Evolutionary conservation across 2,329 filamentous ascomycete genomes (phyloP).

Genomic region (Pseudogymnoascus destructans): DNA sequence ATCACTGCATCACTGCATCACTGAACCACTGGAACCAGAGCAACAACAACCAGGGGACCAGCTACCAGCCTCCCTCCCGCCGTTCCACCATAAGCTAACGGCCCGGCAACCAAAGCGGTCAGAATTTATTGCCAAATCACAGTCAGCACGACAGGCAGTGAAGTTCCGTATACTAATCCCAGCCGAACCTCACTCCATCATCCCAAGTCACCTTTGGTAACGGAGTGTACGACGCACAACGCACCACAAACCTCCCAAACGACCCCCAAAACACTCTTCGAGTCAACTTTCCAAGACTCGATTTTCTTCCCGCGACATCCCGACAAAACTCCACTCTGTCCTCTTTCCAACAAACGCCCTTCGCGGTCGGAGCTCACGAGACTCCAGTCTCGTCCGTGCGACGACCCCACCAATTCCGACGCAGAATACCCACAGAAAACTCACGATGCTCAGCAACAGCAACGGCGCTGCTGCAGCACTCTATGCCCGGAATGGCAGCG

Average conservation of each 20-base stretch:
- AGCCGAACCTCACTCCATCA: slow-evolving; percentile 6
- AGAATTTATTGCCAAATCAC: slow-evolving; percentile 7
- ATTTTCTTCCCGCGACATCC: not conserved
- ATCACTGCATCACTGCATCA: not conserved
- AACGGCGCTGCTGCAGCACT: slow-evolving; percentile 11
- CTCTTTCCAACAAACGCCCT: not conserved
- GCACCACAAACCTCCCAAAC: slow-evolving; percentile 1
- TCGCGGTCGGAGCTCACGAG: slow-evolving; percentile 6
- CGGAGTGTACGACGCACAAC: not conserved
- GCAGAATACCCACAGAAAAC: slow-evolving; percentile 5
- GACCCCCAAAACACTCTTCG: not conserved
- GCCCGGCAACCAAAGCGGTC: slow-evolving; percentile 3
- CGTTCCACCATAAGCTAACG: slow-evolving; percentile 5
- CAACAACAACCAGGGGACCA: not conserved
- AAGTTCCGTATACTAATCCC: slow-evolving; percentile 8
- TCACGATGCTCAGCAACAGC: slow-evolving; percentile 13
- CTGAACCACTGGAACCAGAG: not conserved
- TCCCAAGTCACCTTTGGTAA: slow-evolving; percentile 6
- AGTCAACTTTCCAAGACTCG: not conserved
- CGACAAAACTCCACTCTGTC: slow-evolving; percentile 1
- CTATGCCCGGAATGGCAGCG: slow-evolving; percentile 10
- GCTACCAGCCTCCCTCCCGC: not conserved
- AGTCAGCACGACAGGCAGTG: slow-evolving; percentile 1
- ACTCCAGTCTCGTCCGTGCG: slow-evolving; percentile 7
- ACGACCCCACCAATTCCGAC: slow-evolving; percentile 5